Evolutionary conservation across 805 yeast genomes (phyloP).

Genomic region (Priceomyces haplophilus): DNA sequence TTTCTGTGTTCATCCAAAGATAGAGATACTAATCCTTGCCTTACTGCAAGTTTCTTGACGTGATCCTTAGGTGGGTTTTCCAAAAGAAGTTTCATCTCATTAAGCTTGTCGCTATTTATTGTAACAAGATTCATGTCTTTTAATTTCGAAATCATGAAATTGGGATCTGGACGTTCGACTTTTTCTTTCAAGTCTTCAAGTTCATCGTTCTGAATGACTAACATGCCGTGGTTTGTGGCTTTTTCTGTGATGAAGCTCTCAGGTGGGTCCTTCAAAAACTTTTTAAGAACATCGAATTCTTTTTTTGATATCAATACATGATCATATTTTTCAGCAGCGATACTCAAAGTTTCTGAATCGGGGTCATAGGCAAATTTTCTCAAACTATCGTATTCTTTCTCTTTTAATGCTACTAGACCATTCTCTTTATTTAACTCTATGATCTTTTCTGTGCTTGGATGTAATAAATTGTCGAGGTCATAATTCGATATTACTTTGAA

Average conservation of each 20-base stretch:
- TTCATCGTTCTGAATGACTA: conserved; percentile 11
- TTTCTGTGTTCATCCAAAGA: conserved; percentile 10
- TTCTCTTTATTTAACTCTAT: conserved; percentile 12
- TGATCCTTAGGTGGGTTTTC: conserved; percentile 13
- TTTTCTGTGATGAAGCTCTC: conserved; percentile 13
- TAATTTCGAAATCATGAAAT: neutral
- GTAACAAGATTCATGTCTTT: neutral
- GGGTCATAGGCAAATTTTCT: conserved; percentile 16
- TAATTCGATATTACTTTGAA: conserved; percentile 15
- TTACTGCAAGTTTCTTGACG: conserved; percentile 10
- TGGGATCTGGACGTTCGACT: neutral
- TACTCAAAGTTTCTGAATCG: conserved; percentile 16
- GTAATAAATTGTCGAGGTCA: conserved; percentile 14
- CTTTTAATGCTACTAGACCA: conserved; percentile 5
- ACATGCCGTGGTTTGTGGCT: conserved; percentile 12
- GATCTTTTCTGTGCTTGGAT: conserved; percentile 16
- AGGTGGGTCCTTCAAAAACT: conserved; percentile 16
- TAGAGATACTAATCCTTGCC: conserved; percentile 10
- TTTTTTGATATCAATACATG: conserved; percentile 4
- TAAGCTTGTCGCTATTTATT: neutral
- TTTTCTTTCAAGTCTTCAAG: conserved; percentile 3
- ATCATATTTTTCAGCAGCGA: conserved; percentile 12
- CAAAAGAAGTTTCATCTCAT: conserved; percentile 10
- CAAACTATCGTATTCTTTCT: conserved; percentile 11
- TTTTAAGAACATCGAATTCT: conserved; percentile 10